Evolutionary conservation across 768 basidiomycete species (phyloP).

Genomic region (Cantharellus cinnabarinus): DNA sequence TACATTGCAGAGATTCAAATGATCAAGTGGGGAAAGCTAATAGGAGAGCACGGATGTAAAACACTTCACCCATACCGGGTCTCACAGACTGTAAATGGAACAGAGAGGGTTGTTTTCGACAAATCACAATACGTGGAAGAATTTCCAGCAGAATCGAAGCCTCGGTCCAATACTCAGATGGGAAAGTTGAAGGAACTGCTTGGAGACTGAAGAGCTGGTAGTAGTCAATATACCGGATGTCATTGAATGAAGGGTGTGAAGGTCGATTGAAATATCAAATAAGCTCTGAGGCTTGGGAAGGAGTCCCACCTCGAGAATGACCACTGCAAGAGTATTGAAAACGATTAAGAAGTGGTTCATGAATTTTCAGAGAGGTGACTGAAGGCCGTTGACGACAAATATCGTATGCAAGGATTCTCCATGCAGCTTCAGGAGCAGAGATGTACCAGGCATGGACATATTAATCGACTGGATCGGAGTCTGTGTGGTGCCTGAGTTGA

Average conservation of each 20-base stretch:
- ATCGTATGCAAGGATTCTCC: conserved; percentile 4
- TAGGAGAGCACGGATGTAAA: conserved; percentile 18
- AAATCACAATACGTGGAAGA: neutral
- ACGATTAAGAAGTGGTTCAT: neutral
- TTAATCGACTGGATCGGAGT: conserved; percentile 3
- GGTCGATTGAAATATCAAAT: conserved; percentile 1
- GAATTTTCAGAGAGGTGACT: conserved; percentile 2
- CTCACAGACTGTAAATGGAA: neutral
- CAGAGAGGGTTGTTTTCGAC: too few relatives aligned
- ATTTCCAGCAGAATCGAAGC: neutral
- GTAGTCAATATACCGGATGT: neutral
- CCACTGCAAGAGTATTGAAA: neutral
- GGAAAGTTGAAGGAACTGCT: neutral
- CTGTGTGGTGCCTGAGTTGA: too few relatives aligned
- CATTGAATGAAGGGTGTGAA: neutral
- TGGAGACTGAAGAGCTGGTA: neutral
- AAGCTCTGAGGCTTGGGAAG: neutral
- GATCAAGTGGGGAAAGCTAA: conserved; percentile 1
- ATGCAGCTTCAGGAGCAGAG: conserved; percentile 7
- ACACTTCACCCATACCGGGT: conserved; percentile 18
- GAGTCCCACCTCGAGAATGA: too few relatives aligned
- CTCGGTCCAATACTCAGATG: neutral
- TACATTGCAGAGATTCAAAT: conserved; percentile 12
- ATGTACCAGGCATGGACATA: conserved; percentile 5
- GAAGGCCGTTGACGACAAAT: conserved; percentile 1